A percentile compares a stretch with the other conserved stretches of the same genome.
Conservation (phyloP, 345 rosid genomes). For the Erodium maritimum region DNA sequence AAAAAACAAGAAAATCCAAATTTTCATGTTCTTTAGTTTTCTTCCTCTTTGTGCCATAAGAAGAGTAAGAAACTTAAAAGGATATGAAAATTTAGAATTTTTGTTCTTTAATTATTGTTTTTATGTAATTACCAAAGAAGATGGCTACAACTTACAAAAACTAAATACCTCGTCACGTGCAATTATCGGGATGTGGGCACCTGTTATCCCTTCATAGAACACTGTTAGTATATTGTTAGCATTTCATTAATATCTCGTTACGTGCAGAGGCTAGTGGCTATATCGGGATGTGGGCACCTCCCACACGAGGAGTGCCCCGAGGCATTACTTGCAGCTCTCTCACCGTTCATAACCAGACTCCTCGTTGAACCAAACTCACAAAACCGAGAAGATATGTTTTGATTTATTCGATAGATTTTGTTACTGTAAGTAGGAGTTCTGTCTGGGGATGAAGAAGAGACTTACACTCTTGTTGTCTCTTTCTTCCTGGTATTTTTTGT, state of each 20-base stretch:
- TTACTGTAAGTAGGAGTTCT: slow-evolving; percentile 13
- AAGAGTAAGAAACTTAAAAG: too few relatives aligned
- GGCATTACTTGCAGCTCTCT: slow-evolving; percentile 74
- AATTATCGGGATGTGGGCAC: too few relatives aligned
- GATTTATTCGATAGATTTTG: slow-evolving; percentile 17
- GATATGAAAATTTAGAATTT: too few relatives aligned
- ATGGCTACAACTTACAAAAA: too few relatives aligned
- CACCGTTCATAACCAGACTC: slow-evolving; percentile 69
- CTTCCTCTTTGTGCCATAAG: too few relatives aligned
- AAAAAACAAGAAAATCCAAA: too few relatives aligned
- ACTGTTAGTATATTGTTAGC: neutral
- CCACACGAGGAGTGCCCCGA: slow-evolving; percentile 97
- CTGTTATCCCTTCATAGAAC: too few relatives aligned
- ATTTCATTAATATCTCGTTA: too few relatives aligned
- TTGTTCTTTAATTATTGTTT: too few relatives aligned
- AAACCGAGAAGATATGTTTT: slow-evolving; percentile 27
- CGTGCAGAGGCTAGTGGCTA: slow-evolving; percentile 83
- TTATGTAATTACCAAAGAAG: too few relatives aligned
- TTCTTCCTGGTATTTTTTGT: slow-evolving; percentile 27
- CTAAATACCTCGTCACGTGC: too few relatives aligned
- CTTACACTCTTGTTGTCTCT: slow-evolving; percentile 20
- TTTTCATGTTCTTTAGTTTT: too few relatives aligned
- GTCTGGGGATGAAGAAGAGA: slow-evolving; percentile 20
- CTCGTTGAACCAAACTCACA: slow-evolving; percentile 34
- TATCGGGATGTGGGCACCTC: slow-evolving; percentile 94